Evolutionary conservation across 139 green algal species (phyloP).

Genomic region (Medakamo hakoo): DNA sequence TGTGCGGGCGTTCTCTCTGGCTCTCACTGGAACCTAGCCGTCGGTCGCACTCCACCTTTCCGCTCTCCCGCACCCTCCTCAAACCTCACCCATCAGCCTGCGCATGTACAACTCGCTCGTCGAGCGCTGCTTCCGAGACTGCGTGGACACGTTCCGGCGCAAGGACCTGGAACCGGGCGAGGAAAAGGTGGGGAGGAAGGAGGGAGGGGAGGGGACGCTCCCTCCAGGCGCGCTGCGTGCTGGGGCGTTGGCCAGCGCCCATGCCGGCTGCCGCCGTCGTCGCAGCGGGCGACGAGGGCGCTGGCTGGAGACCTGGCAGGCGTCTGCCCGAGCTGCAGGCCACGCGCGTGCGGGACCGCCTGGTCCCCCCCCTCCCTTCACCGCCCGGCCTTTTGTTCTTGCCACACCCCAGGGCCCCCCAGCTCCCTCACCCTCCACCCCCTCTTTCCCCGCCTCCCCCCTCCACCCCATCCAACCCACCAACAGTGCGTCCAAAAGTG

Average conservation of each 20-base stretch:
- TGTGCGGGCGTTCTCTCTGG: neutral
- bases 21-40: neutral
- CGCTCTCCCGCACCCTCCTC: neutral
- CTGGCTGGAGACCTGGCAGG: too few species aligned
- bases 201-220: too few species aligned
- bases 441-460: neutral
- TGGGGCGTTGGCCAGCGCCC: neutral
- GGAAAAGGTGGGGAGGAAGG: constrained; percentile 59
- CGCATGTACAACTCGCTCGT: constrained; percentile 96
- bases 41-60: neutral
- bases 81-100: constrained; percentile 32
- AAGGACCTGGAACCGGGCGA: constrained; percentile 78
- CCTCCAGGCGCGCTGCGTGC: neutral
- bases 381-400: neutral
- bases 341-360: too few species aligned
- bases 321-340: too few species aligned
- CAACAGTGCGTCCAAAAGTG: constrained; percentile 78
- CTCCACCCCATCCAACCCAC: too few species aligned
- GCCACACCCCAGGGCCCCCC: neutral
- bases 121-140: constrained; percentile 88
- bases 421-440: neutral
- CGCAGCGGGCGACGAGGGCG: too few species aligned
- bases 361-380: neutral
- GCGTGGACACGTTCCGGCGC: constrained; percentile 75
- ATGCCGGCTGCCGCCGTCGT: neutral